Conservation (phyloP, 495 filamentous ascomycete species). For the Penicillium bialowiezense region DNA sequence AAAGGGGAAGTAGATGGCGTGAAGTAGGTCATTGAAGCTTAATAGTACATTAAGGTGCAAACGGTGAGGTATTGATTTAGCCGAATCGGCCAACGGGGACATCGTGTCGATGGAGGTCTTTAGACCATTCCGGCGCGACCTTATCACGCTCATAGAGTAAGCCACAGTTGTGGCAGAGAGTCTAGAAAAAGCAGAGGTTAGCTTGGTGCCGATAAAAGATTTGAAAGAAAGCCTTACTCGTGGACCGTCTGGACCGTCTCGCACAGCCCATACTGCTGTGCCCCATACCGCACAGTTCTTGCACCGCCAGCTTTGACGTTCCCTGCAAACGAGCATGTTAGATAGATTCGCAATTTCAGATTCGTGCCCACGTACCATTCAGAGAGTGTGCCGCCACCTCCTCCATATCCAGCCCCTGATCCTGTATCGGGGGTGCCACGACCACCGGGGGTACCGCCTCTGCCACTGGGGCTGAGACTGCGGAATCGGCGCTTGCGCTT, state of each 20-base stretch:
- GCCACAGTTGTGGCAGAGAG: constrained; percentile 93
- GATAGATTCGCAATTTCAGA: constrained; percentile 1
- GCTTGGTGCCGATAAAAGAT: too few species aligned
- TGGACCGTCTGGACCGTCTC: constrained; percentile 83
- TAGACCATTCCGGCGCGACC: constrained; percentile 78
- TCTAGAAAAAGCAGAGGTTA: constrained; percentile 47
- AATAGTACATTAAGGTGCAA: constrained; percentile 4
- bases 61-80: constrained; percentile 8
- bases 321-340: constrained; percentile 41
- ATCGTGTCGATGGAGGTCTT: constrained; percentile 66
- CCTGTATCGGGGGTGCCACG: constrained; percentile 74
- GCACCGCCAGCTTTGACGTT: constrained; percentile 86
- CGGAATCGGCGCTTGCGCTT: constrained; percentile 93
- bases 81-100: constrained; percentile 41
- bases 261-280: constrained; percentile 85
- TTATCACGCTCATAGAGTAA: constrained; percentile 84
- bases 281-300: constrained; percentile 87
- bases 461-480: constrained; percentile 72
- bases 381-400: constrained; percentile 66
- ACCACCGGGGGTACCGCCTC: constrained; percentile 66
- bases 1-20: constrained; percentile 1
- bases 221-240: constrained; percentile 55
- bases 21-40: constrained; percentile 11
- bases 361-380: constrained; percentile 53
- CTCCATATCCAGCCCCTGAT: constrained; percentile 59